Evolutionary conservation across 192 early-diverging fungal species (phyloP), one percentile per base, ranked within the genome.

Genomic region (Podila epigama): DNA sequence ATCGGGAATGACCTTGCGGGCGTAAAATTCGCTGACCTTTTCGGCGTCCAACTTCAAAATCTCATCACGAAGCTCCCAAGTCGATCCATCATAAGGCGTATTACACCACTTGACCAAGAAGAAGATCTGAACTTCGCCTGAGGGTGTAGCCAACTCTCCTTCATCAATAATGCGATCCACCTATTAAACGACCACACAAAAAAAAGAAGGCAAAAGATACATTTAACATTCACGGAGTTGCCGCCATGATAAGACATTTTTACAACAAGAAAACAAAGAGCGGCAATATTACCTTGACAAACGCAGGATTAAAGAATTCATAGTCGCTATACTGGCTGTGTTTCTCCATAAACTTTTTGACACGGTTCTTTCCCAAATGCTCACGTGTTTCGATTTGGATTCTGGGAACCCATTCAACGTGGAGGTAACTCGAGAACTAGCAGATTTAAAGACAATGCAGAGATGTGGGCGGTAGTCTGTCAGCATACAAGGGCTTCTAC

Each of bases 161-260:
- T 94, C 94, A 70, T 95, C 94, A 64, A 95, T 88, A 27, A 95
- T 80, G 18, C 94, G 88, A 62, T 95, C 94, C 56, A 92, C 82
- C 89, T 92, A 53, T 11, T n/a, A 44, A 50, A 9, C 29, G 10
- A 48, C 13, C 39, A 20, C 4, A 41, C 33, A 31, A 29, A 29
- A 37, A 37, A 6, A 5, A 13, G 27, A 32, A 55, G 41, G 53
- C 13, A 39, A 13, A 18, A 63, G 5, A 34, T 53, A 18, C n/a
- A n/a, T n/a, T n/a, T n/a, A n/a, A n/a, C n/a, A n/a, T n/a, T n/a
- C n/a, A n/a, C n/a, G n/a, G n/a, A n/a, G n/a, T n/a, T n/a, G n/a
- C n/a, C n/a, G n/a, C n/a, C n/a, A n/a, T n/a, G n/a, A n/a, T n/a
- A n/a, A n/a, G n/a, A n/a, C n/a, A n/a, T n/a, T n/a, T n/a, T n/a